These are phyloP conservation scores for Tripterygium wilfordii DNA, from an alignment of 177 flowering plant genomes.

Conservation along the genomic window DNA sequence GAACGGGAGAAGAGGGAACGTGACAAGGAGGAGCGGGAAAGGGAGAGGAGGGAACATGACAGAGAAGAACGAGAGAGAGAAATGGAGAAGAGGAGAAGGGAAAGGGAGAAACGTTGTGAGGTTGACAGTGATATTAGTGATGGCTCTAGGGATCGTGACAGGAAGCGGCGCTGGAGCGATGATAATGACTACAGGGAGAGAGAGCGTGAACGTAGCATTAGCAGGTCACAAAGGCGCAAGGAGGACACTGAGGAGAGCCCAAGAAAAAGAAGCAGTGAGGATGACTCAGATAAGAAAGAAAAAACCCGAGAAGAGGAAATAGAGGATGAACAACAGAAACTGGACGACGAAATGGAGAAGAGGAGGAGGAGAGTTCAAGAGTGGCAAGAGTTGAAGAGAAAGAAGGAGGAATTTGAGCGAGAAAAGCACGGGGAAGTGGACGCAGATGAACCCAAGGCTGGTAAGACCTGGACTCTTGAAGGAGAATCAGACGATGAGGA, in stretches of 20 bases:
- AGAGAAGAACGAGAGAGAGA: constrained; percentile 16
- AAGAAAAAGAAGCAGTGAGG: constrained; percentile 41
- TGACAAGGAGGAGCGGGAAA: constrained; percentile 17
- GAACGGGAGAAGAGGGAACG: constrained; percentile 16
- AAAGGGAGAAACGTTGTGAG: constrained; percentile 31
- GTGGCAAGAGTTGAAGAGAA: constrained; percentile 88
- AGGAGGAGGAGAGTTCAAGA: constrained; percentile 96
- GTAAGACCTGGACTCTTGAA: constrained; percentile 93
- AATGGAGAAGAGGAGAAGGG: constrained; percentile 21
- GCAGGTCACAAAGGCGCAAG: constrained; percentile 40
- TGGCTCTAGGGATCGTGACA: constrained; percentile 37
- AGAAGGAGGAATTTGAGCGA: constrained; percentile 76
- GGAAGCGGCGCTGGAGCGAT: constrained; percentile 43
- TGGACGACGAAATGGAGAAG: constrained; percentile 96
- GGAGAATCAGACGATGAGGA: constrained; percentile 98
- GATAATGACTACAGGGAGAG: constrained; percentile 40
- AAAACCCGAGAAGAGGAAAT: constrained; percentile 59
- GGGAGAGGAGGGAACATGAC: constrained; percentile 7
- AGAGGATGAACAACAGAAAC: constrained; percentile 72
- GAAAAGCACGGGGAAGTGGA: constrained; percentile 40
- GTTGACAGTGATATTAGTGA: constrained; percentile 40
- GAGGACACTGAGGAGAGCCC: constrained; percentile 50
- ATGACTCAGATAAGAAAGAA: constrained; percentile 30
- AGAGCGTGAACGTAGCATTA: constrained; percentile 36
- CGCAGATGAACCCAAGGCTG: constrained; percentile 53